Base-by-base conservation (phyloP, 2,329 filamentous ascomycete genomes). In the Fusarium sororula region DNA sequence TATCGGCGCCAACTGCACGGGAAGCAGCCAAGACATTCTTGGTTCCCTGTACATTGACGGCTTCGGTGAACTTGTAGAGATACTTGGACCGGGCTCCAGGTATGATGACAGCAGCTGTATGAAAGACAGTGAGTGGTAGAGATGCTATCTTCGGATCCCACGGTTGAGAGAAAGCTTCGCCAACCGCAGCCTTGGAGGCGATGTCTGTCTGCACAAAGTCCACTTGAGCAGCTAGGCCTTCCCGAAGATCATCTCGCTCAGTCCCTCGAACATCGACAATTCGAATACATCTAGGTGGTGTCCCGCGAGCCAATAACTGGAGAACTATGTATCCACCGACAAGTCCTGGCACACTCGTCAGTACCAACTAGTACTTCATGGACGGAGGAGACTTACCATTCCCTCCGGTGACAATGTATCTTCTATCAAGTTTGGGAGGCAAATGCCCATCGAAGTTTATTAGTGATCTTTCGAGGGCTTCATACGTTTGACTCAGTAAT, bases 301-400 rank as follows among this genome's bases (percentile, higher is more conserved):
- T 70, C 18, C 66, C 65, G 15, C 58, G 58, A 10, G 53, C 58
- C 9, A 70, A 20, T 3, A 70, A 11, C 26, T 64, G 53, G 22
- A 70, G 65, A 26, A 62, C 48, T 11, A 70, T 69, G 7, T 64
- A 64, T 20, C 65, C 65, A n/a, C 67, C 67, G 1, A 69, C 63
- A 8, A 69, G 53, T 2, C 58, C 53, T 64, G 12, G 15, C 15
- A 26, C 24, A 28, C 17, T 18, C 14, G 22, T 63, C 12, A 54
- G n/a, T 11, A n/a, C 17, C n/a, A 9, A 22, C n/a, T 6, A 41
- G 10, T 26, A 5, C 13, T 3, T 24, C 3, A 5, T 32, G 24
- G 7, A 10, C 10, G 3, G 12, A 6, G 14, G 13, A 5, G 2
- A 22, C 26, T 6, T 37, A 39, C 58, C 65, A 28, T 69, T 69